These are phyloP conservation scores for Globisporangium nodosum DNA, from an alignment of 352 stramenopile species.

Conservation along the genomic window DNA sequence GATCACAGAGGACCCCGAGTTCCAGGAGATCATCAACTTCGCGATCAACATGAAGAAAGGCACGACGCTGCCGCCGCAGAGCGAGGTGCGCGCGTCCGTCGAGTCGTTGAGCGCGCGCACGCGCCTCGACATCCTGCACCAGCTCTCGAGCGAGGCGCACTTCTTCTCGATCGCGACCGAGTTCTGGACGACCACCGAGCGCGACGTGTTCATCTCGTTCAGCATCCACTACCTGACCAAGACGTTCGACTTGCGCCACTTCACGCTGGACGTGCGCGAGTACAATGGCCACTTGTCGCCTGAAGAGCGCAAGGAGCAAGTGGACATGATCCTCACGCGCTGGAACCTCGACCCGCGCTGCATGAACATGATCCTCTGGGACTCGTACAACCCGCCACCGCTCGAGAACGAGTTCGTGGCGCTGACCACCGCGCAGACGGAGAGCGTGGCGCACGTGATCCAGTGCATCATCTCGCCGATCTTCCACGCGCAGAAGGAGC, in stretches of 20 bases:
- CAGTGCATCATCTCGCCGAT: constrained; percentile 40
- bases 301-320: constrained; percentile 34
- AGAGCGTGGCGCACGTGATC: constrained; percentile 37
- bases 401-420: constrained; percentile 20
- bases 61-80: constrained; percentile 27
- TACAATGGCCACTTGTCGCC: constrained; percentile 33
- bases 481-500: constrained; percentile 24
- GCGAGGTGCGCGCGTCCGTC: constrained; percentile 34
- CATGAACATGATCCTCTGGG: constrained; percentile 40
- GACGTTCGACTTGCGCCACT: constrained; percentile 34
- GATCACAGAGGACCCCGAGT: constrained; percentile 38
- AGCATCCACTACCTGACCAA: constrained; percentile 41
- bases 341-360: constrained; percentile 45
- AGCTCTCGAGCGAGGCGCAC: constrained; percentile 37
- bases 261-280: constrained; percentile 40
- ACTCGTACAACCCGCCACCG: constrained; percentile 24
- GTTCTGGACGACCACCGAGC: constrained; percentile 39
- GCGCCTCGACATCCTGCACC: constrained; percentile 32
- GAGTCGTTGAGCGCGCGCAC: constrained; percentile 36
- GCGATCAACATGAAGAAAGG: constrained; percentile 29
- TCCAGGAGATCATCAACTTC: constrained; percentile 39
- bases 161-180: constrained; percentile 44
- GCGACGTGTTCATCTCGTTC: constrained; percentile 42
- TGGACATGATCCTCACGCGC: constrained; percentile 31
- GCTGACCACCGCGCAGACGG: constrained; percentile 26